These are phyloP conservation scores for Nemania abortiva DNA, from an alignment of 2,329 filamentous ascomycete species.

Conservation along the genomic window DNA sequence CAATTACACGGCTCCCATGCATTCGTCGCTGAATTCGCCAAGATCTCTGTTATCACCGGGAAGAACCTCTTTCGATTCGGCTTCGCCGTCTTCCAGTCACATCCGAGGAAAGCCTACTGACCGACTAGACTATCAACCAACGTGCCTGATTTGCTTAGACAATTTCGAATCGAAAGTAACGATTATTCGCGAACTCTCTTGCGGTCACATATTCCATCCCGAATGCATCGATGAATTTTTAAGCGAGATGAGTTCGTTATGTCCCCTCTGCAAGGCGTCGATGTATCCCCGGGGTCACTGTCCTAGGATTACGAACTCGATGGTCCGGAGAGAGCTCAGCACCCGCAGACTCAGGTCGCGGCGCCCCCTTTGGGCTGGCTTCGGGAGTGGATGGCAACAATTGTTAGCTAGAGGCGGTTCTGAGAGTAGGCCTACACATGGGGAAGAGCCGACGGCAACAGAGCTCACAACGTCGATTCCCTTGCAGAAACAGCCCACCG, in stretches of 20 bases:
- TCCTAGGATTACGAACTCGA: conserved; percentile 81
- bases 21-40: conserved; percentile 54
- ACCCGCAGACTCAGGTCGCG: conserved; percentile 71
- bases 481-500: conserved; percentile 41
- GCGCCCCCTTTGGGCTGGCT: conserved; percentile 56
- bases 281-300: conserved; percentile 78
- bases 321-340: conserved; percentile 84
- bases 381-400: conserved; percentile 45
- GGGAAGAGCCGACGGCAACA: conserved; percentile 33
- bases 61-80: conserved; percentile 26
- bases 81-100: conserved; percentile 30
- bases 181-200: conserved; percentile 86
- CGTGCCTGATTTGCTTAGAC: conserved; percentile 90
- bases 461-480: conserved; percentile 42
- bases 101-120: conserved; percentile 51
- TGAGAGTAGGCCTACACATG: conserved; percentile 41
- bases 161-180: conserved; percentile 78
- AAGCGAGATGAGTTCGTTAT: conserved; percentile 82
- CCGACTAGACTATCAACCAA: conserved; percentile 77
- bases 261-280: conserved; percentile 88
- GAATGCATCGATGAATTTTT: conserved; percentile 92
- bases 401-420: conserved; percentile 43
- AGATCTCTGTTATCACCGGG: conserved; percentile 46
- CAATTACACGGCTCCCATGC: conserved; percentile 64
- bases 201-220: conserved; percentile 92